phyloP scores from a whole-genome alignment of 2,329 filamentous ascomycete species.

The Aspergillus sojae region DNA sequence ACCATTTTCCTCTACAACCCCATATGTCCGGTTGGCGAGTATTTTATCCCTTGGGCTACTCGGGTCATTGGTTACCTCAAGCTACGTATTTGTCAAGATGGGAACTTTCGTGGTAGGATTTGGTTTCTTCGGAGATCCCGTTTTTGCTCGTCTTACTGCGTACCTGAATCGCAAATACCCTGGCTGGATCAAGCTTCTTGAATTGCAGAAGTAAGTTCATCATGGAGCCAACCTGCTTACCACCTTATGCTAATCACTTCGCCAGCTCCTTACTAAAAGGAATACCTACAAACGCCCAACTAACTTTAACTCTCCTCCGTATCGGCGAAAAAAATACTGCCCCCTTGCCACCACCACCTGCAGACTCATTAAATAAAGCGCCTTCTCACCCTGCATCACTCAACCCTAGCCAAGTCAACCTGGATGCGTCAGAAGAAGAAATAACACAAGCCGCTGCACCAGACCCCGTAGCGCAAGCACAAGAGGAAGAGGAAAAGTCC shows the following conservation, averaged over 20 bases:
- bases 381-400: conserved; percentile 38
- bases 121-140: conserved; percentile 76
- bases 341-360: conserved; percentile 68
- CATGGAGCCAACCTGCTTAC: too few relatives aligned
- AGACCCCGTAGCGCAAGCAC: conserved; percentile 53
- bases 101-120: conserved; percentile 69
- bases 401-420: conserved; percentile 50
- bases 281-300: conserved; percentile 82
- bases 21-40: conserved; percentile 58
- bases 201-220: conserved; percentile 64
- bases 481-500: conserved; percentile 60
- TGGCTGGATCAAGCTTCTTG: conserved; percentile 74
- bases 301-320: conserved; percentile 78
- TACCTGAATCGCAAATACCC: conserved; percentile 58
- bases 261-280: conserved; percentile 70
- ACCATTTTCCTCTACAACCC: conserved; percentile 60
- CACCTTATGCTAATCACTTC: background rate
- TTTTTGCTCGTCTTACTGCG: conserved; percentile 62
- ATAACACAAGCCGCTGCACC: conserved; percentile 64
- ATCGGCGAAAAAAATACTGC: conserved; percentile 83
- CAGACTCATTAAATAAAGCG: conserved; percentile 27
- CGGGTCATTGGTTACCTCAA: conserved; percentile 56
- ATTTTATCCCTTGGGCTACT: conserved; percentile 57
- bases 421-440: conserved; percentile 67
- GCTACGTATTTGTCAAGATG: conserved; percentile 67